These are phyloP conservation scores for Mortierella claussenii DNA, from an alignment of 192 early-diverging fungal species.

Conservation along the genomic window DNA sequence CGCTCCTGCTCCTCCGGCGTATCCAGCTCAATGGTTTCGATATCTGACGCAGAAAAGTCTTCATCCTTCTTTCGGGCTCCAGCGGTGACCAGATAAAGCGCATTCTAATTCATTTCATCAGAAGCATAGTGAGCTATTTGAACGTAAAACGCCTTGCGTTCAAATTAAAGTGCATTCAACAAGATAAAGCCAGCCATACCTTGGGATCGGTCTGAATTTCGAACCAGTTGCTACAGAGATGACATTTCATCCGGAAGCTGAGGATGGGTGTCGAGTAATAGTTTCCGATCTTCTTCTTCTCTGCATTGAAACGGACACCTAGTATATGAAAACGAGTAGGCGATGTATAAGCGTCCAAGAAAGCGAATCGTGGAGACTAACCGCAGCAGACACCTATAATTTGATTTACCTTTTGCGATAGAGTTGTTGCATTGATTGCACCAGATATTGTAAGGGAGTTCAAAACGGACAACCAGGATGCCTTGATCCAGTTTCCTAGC, in stretches of 20 bases:
- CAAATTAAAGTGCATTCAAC: too few species aligned
- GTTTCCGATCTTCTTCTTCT: constrained; percentile 92
- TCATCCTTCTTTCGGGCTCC: constrained; percentile 86
- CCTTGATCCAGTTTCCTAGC: constrained; percentile 92
- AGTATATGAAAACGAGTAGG: not conserved
- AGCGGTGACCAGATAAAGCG: constrained; percentile 69
- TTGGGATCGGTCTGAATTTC: constrained; percentile 97
- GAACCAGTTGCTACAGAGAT: constrained; percentile 85
- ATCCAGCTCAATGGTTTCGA: constrained; percentile 71
- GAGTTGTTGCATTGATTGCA: constrained; percentile 86
- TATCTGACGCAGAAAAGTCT: constrained; percentile 73
- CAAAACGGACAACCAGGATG: constrained; percentile 89
- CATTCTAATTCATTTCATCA: constrained; percentile 63
- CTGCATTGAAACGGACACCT: constrained; percentile 95
- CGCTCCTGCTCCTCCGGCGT: constrained; percentile 17
- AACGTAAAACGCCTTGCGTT: too few species aligned
- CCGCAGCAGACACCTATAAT: too few species aligned
- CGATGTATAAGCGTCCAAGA: too few species aligned
- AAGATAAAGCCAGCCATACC: too few species aligned
- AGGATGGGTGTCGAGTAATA: constrained; percentile 89
- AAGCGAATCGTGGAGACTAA: too few species aligned
- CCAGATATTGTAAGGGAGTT: constrained; percentile 93
- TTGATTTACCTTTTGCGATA: constrained; percentile 81
- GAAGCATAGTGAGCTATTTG: too few species aligned
- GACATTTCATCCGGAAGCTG: constrained; percentile 95